These are phyloP conservation scores for Vaccinium vitisidaea DNA, from an alignment of 148 eudicot genomes.

Conservation along the genomic window DNA sequence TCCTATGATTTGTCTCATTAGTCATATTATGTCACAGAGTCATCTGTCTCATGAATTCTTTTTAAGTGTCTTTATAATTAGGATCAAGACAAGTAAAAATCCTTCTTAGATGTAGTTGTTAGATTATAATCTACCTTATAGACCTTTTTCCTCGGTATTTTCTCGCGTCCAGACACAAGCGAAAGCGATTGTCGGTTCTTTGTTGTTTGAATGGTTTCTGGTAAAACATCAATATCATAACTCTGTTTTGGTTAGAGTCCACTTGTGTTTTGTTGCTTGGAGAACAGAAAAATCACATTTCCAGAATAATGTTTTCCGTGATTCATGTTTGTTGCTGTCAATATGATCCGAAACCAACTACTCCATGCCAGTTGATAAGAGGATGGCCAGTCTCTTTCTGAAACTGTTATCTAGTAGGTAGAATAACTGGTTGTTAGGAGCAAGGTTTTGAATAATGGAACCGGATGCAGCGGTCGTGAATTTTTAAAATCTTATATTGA, in stretches of 20 bases:
- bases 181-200: background rate
- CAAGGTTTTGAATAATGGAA: too few species aligned
- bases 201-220: background rate
- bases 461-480: too few species aligned
- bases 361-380: too few species aligned
- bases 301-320: background rate
- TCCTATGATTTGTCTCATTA: background rate
- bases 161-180: background rate
- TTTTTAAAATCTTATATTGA: too few species aligned
- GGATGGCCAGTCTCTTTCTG: too few species aligned
- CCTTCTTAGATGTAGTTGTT: background rate
- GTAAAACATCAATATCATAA: background rate
- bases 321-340: too few species aligned
- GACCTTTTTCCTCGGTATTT: background rate
- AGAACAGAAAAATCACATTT: background rate
- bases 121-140: background rate
- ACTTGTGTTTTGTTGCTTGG: background rate
- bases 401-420: too few species aligned
- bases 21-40: background rate
- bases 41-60: background rate
- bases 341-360: too few species aligned
- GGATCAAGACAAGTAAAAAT: background rate
- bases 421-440: too few species aligned
- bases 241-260: background rate
- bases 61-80: background rate